Conservation (phyloP, 345 rosid species). For the Zanthoxylum bungeanum region DNA sequence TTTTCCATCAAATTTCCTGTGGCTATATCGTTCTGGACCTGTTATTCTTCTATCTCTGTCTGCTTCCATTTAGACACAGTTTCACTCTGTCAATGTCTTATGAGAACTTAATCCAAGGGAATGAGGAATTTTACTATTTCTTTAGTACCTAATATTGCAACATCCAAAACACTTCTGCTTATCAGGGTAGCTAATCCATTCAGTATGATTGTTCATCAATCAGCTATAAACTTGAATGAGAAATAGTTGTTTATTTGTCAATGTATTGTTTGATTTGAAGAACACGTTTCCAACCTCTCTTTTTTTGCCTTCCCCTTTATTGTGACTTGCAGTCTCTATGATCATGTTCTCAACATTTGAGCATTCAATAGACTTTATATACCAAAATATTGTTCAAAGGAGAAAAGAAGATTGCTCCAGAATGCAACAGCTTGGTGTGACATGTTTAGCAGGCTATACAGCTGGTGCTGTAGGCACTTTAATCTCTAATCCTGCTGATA, state of each 20-base stretch:
- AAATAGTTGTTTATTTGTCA: background rate
- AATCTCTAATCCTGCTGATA: slow-evolving; percentile 62
- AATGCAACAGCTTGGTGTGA: slow-evolving; percentile 49
- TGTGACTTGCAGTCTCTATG: slow-evolving; percentile 46
- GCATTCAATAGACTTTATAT: slow-evolving; percentile 43
- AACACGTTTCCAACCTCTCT: background rate
- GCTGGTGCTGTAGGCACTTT: slow-evolving; percentile 52
- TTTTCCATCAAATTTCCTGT: background rate
- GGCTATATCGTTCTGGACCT: background rate
- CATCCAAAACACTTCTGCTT: background rate
- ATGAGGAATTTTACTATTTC: background rate
- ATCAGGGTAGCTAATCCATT: background rate
- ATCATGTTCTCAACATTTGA: slow-evolving; percentile 55
- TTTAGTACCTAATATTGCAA: background rate
- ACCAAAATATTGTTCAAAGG: slow-evolving; percentile 28
- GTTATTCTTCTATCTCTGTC: background rate
- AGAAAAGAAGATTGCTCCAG: slow-evolving; percentile 46
- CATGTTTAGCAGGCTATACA: slow-evolving; percentile 47
- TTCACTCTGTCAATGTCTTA: background rate
- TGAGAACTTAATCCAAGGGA: background rate
- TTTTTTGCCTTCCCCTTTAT: background rate
- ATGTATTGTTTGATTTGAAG: background rate
- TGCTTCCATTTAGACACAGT: background rate
- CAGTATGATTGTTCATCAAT: background rate
- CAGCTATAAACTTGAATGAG: background rate